Evolutionary conservation across 768 basidiomycete genomes (phyloP).

Genomic region (Lentinula guzmanii): DNA sequence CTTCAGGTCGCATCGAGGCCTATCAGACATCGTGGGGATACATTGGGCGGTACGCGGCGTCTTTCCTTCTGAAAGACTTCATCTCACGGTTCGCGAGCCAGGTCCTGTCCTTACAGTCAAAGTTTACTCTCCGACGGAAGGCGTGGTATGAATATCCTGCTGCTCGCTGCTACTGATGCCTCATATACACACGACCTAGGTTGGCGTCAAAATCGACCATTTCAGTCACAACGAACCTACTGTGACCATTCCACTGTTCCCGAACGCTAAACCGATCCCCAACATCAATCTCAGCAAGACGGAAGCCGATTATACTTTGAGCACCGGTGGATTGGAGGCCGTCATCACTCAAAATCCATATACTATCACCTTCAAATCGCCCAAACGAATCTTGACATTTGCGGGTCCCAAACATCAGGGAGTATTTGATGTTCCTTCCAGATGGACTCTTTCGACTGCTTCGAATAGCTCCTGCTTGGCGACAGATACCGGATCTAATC

Average conservation of each 20-base stretch:
- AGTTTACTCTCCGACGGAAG: constrained; percentile 49
- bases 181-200: background rate
- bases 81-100: constrained; percentile 13
- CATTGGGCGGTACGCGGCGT: constrained; percentile 40
- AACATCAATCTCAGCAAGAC: constrained; percentile 31
- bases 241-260: constrained; percentile 55
- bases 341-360: constrained; percentile 57
- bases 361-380: constrained; percentile 55
- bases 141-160: constrained; percentile 22
- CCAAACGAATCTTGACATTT: constrained; percentile 37
- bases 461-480: constrained; percentile 52
- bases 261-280: constrained; percentile 45
- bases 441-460: constrained; percentile 45
- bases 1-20: constrained; percentile 57
- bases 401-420: constrained; percentile 52
- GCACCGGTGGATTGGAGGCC: constrained; percentile 45
- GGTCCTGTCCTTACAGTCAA: constrained; percentile 47
- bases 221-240: constrained; percentile 37
- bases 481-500: constrained; percentile 54
- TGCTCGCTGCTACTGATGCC: background rate
- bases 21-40: constrained; percentile 59
- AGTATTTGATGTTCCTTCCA: constrained; percentile 48
- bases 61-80: constrained; percentile 9
- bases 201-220: constrained; percentile 53
- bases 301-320: constrained; percentile 25